phyloP scores from a whole-genome alignment of 768 basidiomycete species.

The Pisolithus marmoratus region DNA sequence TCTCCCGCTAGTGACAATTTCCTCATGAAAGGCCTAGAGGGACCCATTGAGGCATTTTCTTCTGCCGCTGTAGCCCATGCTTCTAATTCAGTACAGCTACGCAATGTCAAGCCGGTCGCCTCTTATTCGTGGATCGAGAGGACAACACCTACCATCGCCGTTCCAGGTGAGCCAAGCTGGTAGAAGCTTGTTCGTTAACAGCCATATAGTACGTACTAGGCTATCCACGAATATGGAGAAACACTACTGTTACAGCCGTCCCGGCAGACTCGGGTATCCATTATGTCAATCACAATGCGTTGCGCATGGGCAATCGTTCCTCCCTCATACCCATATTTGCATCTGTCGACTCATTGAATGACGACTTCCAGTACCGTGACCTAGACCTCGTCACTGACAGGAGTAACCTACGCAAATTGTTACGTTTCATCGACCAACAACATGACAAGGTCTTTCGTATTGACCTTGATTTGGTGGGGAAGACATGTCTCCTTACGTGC shows the following conservation, averaged over 20 bases:
- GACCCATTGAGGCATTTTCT: conserved; percentile 12
- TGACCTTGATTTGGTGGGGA: conserved; percentile 58
- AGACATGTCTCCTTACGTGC: conserved; percentile 56
- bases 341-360: conserved; percentile 44
- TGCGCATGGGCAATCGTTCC: conserved; percentile 31
- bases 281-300: conserved; percentile 56
- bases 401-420: conserved; percentile 58
- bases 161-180: conserved; percentile 37
- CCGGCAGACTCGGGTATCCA: conserved; percentile 45
- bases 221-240: conserved; percentile 53
- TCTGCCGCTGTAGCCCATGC: conserved; percentile 6
- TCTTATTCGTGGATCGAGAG: conserved; percentile 52
- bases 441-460: conserved; percentile 52
- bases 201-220: conserved; percentile 32
- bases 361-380: conserved; percentile 23
- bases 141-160: conserved; percentile 41
- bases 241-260: conserved; percentile 47
- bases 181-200: not conserved
- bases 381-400: conserved; percentile 55
- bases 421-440: conserved; percentile 40
- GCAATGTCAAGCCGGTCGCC: conserved; percentile 37
- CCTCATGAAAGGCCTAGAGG: conserved; percentile 18
- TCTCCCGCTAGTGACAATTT: conserved; percentile 4
- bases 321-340: conserved; percentile 52
- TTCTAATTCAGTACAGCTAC: conserved; percentile 22